Evolutionary conservation across 1,284 basidiomycete species (phyloP).

Genomic region (Mycena sp.): DNA sequence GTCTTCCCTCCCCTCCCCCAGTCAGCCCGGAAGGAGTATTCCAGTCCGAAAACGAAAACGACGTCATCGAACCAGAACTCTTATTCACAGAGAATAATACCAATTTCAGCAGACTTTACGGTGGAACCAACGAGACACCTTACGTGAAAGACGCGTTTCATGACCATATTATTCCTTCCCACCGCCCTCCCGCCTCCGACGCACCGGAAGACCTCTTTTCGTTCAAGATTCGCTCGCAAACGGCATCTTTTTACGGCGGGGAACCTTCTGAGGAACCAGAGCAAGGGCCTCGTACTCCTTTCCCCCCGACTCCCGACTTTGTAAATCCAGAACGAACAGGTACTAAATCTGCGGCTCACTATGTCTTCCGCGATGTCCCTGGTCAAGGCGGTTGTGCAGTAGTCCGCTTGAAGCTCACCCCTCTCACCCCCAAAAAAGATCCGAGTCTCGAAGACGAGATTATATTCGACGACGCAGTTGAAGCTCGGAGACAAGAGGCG

Average conservation of each 20-base stretch:
- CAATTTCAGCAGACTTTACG: conserved; percentile 93
- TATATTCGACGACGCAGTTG: conserved; percentile 89
- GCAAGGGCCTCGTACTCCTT: conserved; percentile 67
- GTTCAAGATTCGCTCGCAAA: conserved; percentile 61
- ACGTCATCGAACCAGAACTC: conserved; percentile 83
- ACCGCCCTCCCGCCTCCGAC: conserved; percentile 70
- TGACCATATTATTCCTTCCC: conserved; percentile 91
- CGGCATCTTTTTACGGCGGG: conserved; percentile 54
- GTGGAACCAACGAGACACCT: conserved; percentile 83
- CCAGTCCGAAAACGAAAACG: conserved; percentile 67
- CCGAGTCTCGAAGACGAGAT: conserved; percentile 88
- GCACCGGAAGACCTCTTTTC: conserved; percentile 55
- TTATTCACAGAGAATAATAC: conserved; percentile 98
- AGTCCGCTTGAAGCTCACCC: conserved; percentile 93
- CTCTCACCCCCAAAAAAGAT: conserved; percentile 80
- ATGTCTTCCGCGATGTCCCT: conserved; percentile 89
- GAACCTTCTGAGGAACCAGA: conserved; percentile 48
- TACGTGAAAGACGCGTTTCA: conserved; percentile 99
- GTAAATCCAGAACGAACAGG: conserved; percentile 91
- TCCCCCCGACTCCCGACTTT: conserved; percentile 64
- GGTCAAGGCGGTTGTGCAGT: conserved; percentile 94
- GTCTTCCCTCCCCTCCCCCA: conserved; percentile 91
- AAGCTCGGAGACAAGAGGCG: conserved; percentile 90
- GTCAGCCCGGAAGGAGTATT: conserved; percentile 77
- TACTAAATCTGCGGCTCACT: conserved; percentile 95